Evolutionary conservation across 2,329 filamentous ascomycete species (phyloP), one percentile per base, ranked within the genome.

Genomic region (Aspergillus felis): DNA sequence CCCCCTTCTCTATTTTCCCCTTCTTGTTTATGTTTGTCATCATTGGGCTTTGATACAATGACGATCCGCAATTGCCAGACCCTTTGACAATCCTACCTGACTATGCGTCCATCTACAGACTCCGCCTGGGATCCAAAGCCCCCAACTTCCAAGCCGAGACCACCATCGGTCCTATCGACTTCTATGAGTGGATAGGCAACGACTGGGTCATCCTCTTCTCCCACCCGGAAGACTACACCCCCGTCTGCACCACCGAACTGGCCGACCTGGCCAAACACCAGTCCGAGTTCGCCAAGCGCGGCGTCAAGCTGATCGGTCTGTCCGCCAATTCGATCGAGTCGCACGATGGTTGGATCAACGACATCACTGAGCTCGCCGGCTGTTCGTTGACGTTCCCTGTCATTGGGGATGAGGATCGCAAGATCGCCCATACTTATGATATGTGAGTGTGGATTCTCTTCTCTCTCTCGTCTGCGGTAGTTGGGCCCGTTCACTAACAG

Each of bases 231-330:
- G 92, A 97, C 79, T 97, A 90, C 82, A 97, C 92, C 6, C 92
- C 92, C 62, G 92, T 96, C 61, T 97, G 92, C 83, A 97, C 92
- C 69, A 97, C 92, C 57, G 92, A 97, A 82, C 88, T 97, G 62
- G 92, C 92, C 65, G 92, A 92, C 64, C 96, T 97, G 71, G 90
- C 92, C 70, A 94, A 93, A 81, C 85, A 96, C 63, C 87, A 91
- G 81, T 86, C 87, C 68, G 92, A 97, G 79, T 97, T 97, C 80
- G 83, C 86, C 73, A 91, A 89, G 81, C 88, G 92, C 67, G 87
- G 86, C 66, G 91, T 93, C 70, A 93, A 96, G 86, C 85, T 96
- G 78, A 93, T 97, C 67, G 92, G 92, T 57, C 84, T 97, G 65
- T 79, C 80, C 68, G 92, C 92, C 81, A 95, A 96, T 81, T 91